Conservation (phyloP, 1,284 basidiomycete species). For the Trichosporon coremiiforme region DNA sequence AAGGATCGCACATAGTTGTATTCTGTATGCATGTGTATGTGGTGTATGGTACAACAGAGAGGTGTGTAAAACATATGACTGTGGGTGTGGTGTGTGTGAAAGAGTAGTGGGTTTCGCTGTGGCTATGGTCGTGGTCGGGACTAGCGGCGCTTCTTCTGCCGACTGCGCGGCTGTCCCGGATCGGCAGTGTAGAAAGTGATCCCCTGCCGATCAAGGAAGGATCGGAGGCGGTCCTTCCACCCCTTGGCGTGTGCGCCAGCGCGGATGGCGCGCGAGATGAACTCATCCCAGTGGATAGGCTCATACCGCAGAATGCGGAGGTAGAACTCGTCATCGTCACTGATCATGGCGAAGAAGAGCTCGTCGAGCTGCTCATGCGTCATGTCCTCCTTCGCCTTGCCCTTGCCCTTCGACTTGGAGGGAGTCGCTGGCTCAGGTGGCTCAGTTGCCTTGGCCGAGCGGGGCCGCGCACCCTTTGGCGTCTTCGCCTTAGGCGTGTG, state of each 20-base stretch:
- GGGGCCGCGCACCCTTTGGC: background rate
- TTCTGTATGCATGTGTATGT: conserved; percentile 7
- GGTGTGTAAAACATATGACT: background rate
- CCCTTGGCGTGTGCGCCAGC: conserved; percentile 40
- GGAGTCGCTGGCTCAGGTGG: background rate
- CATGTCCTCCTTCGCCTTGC: conserved; percentile 22
- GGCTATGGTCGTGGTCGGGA: too few relatives aligned
- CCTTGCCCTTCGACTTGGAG: conserved; percentile 14
- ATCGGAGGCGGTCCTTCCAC: conserved; percentile 47
- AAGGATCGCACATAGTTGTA: background rate
- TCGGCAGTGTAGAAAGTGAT: conserved; percentile 50
- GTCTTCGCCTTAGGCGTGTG: conserved; percentile 16
- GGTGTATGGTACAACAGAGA: conserved; percentile 6
- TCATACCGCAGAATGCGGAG: conserved; percentile 52
- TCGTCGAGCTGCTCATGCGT: conserved; percentile 42
- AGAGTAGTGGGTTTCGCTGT: too few relatives aligned
- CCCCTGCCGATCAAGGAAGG: conserved; percentile 51
- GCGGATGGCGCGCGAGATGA: conserved; percentile 43
- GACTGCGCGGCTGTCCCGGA: conserved; percentile 44
- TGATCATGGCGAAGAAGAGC: conserved; percentile 43
- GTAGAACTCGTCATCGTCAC: conserved; percentile 40
- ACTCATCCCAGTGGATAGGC: conserved; percentile 53
- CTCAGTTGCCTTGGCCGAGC: background rate
- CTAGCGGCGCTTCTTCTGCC: conserved; percentile 30
- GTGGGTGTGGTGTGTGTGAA: too few relatives aligned